These are phyloP conservation scores for Plasmodium gonderi DNA, from an alignment of 169 alveolate genomes.

Conservation along the genomic window DNA sequence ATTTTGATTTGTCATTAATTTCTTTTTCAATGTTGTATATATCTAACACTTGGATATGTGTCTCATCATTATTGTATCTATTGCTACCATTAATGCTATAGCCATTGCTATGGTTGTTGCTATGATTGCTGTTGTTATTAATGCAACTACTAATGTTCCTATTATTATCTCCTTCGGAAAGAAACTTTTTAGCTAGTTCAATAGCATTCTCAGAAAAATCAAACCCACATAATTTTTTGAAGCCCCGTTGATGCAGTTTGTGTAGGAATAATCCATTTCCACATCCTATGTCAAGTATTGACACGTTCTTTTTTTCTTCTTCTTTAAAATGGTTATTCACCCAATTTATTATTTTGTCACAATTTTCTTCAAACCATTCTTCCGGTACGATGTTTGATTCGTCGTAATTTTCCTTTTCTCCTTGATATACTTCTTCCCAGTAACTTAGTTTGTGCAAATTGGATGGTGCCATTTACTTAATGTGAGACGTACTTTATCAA, in stretches of 20 bases:
- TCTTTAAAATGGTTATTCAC: conserved; percentile 19
- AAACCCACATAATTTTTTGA: conserved; percentile 75
- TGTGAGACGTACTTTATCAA: neutral
- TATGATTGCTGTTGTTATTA: neutral
- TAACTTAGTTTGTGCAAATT: conserved; percentile 52
- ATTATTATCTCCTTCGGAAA: neutral
- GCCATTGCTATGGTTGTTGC: conserved; percentile 33
- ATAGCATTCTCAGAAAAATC: conserved; percentile 81
- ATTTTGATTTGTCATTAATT: neutral
- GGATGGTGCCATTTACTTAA: neutral
- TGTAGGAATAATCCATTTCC: conserved; percentile 81
- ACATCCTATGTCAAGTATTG: conserved; percentile 81
- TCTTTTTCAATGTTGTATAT: conserved; percentile 38
- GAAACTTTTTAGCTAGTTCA: conserved; percentile 74
- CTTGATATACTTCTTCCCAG: conserved; percentile 69
- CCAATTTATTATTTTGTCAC: conserved; percentile 65
- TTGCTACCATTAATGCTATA: too few relatives aligned
- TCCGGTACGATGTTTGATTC: conserved; percentile 51
- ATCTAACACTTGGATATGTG: conserved; percentile 72
- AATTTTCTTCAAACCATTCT: conserved; percentile 76
- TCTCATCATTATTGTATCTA: too few relatives aligned
- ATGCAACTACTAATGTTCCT: neutral
- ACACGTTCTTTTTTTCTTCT: conserved; percentile 15
- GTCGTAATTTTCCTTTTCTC: conserved; percentile 55
- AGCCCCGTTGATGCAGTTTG: conserved; percentile 64